Percentiles rank a stretch among this genome's conserved stretches.
These are phyloP conservation scores for Oryza glaberrima DNA, from an alignment of 176 grass and related monocot species.

Conservation along the genomic window DNA sequence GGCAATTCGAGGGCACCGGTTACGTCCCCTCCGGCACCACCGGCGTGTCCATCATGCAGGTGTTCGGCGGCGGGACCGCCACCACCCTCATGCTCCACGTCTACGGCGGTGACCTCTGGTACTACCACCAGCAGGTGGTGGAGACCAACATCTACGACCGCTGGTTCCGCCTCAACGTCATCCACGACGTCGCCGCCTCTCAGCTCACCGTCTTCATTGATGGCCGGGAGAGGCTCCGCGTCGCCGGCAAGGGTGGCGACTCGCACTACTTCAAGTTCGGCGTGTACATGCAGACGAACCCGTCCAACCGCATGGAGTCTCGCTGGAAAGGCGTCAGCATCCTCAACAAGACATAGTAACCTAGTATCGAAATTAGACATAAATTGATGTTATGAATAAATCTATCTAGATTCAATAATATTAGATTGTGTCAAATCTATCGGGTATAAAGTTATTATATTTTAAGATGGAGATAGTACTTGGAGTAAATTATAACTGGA, in stretches of 20 bases:
- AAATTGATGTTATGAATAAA: no score
- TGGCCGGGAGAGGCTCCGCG: neutral
- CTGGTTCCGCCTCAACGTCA: conserved; percentile 64
- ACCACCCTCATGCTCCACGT: conserved; percentile 54
- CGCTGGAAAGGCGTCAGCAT: conserved; percentile 40
- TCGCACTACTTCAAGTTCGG: conserved; percentile 63
- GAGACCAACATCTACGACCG: conserved; percentile 45
- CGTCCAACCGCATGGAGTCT: conserved; percentile 39
- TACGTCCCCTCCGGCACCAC: conserved; percentile 46
- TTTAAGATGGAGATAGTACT: no score
- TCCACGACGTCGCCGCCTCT: conserved; percentile 42
- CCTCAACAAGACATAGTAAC: neutral
- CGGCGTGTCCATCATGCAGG: conserved; percentile 54
- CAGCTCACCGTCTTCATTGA: conserved; percentile 40
- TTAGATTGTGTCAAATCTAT: no score
- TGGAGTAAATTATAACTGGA: no score
- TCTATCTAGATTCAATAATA: no score
- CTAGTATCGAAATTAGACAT: no score
- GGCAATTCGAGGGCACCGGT: conserved; percentile 58
- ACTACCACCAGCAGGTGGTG: conserved; percentile 30
- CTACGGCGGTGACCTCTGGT: conserved; percentile 26
- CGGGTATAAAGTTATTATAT: no score
- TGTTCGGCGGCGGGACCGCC: conserved; percentile 17
- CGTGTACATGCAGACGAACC: conserved; percentile 19
- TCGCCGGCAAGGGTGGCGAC: conserved; percentile 1